A percentile compares a stretch with the other conserved stretches of the same genome.
phyloP scores from a whole-genome alignment of 2,329 filamentous ascomycete species.

The Xylaria polymorpha region DNA sequence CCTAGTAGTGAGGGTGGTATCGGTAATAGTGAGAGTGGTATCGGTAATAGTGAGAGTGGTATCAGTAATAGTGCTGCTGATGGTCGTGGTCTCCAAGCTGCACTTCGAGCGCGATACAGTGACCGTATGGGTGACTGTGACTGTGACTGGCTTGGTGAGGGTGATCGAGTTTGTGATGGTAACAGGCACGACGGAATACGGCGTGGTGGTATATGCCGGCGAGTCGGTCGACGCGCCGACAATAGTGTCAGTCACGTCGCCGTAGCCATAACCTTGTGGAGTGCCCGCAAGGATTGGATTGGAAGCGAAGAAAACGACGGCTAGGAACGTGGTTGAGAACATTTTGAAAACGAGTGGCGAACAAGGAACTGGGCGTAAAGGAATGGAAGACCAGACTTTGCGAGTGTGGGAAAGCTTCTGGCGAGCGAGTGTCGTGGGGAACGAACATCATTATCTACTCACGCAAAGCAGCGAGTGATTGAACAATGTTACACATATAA shows the following conservation, averaged over 20 bases:
- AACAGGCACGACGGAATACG: conserved; percentile 9
- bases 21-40: conserved; percentile 29
- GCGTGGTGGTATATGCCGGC: neutral
- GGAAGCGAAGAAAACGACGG: conserved; percentile 16
- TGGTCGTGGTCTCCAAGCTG: conserved; percentile 23
- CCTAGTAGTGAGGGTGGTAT: conserved; percentile 24
- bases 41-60: conserved; percentile 25
- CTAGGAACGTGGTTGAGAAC: conserved; percentile 15
- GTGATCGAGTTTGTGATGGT: conserved; percentile 34
- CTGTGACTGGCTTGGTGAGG: conserved; percentile 22
- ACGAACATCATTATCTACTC: neutral
- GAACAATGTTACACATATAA: neutral
- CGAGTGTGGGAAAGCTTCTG: conserved; percentile 1
- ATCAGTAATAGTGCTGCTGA: conserved; percentile 23
- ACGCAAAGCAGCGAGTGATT: neutral
- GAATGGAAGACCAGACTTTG: neutral
- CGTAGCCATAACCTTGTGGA: conserved; percentile 34
- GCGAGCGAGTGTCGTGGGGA: neutral
- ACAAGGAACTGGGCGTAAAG: conserved; percentile 16
- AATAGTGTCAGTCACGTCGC: conserved; percentile 24
- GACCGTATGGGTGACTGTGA: conserved; percentile 33
- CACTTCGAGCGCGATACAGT: conserved; percentile 22
- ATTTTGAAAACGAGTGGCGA: conserved; percentile 33
- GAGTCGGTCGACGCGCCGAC: conserved; percentile 10
- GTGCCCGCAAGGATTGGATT: conserved; percentile 22